Base-by-base conservation (phyloP, 2,329 filamentous ascomycete species). In the Coniochaeta pulveracea region DNA sequence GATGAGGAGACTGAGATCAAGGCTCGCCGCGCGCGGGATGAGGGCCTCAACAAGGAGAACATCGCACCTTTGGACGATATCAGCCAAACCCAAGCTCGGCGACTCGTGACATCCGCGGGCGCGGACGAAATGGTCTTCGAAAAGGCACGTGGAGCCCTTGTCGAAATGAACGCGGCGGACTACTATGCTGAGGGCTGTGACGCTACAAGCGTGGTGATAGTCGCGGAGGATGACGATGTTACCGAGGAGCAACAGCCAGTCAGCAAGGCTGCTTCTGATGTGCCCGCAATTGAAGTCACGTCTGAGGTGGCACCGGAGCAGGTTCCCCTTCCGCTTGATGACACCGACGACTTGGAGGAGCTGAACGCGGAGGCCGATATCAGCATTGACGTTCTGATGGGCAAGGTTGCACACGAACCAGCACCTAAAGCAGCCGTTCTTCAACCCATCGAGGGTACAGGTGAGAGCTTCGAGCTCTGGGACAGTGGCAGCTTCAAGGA, bases 11-110 rank as follows among this genome's bases (percentile, higher is more conserved):
- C 60, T 18, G 67, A 72, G 47, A 66, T 61, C 32, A 71, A 71
- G 49, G 57, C 67, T 26, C 60, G 48, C 33, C 57, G 57, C 43
- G 69, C 66, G 50, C 53, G 64, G 44, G 64, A 65, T 19, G 72
- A 83, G 43, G 69, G 72, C 28, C 67, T 75, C 19, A 83, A 85
- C 48, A 98, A 98, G 65, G 89, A 98, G 63, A 98, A 98, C 50
- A 76, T 94, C 12, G 83, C 89, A 4, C 89, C 89, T 2, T 52
- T 60, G 3, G 71, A 73, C 35, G 76, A 82, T 28, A 55, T 80
- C 24, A 74, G 71, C 18, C 69, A 80, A 47, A 76, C 72, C 0
- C 60, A 60, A 2, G 50, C 52, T 1, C 45, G 49, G n/a, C 41
- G 54, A 16, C 51, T 56, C 28, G 28, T 8, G n/a, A 9, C 18